phyloP scores from a whole-genome alignment of 345 rosid genomes.

The Boechera retrofracta region DNA sequence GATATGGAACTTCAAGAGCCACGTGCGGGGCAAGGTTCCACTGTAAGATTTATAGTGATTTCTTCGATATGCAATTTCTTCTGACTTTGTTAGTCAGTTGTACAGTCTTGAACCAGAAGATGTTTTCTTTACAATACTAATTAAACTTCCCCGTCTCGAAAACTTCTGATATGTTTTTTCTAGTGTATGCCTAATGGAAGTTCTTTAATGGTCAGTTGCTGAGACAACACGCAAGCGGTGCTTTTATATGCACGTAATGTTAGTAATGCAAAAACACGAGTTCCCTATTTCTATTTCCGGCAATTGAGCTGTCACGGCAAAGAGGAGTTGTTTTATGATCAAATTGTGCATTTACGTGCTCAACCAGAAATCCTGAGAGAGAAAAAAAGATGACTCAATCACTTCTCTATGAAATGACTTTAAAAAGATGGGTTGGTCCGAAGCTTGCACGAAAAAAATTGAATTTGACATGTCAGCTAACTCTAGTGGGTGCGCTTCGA shows the following conservation, averaged over 20 bases:
- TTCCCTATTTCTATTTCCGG: constrained; percentile 7
- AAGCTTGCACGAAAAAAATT: constrained; percentile 36
- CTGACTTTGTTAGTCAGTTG: constrained; percentile 9
- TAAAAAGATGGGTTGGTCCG: constrained; percentile 1
- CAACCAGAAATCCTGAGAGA: not conserved
- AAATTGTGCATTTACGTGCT: constrained; percentile 26
- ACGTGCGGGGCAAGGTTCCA: not conserved
- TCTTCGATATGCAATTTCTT: constrained; percentile 3
- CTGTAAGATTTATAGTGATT: constrained; percentile 16
- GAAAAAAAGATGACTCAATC: not conserved
- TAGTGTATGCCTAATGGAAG: constrained; percentile 6
- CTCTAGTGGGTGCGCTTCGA: constrained; percentile 32
- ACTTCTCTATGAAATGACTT: constrained; percentile 11
- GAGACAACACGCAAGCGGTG: constrained; percentile 2
- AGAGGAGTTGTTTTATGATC: constrained; percentile 1
- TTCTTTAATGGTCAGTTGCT: constrained; percentile 1
- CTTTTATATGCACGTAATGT: not conserved
- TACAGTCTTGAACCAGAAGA: constrained; percentile 17
- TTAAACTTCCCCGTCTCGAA: not conserved
- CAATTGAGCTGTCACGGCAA: constrained; percentile 20
- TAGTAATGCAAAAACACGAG: constrained; percentile 20
- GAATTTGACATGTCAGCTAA: constrained; percentile 41
- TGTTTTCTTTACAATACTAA: constrained; percentile 11
- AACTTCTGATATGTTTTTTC: not conserved
- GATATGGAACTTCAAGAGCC: constrained; percentile 21